Base-by-base conservation (phyloP, 148 eudicot species). In the Euryodendron excelsum region DNA sequence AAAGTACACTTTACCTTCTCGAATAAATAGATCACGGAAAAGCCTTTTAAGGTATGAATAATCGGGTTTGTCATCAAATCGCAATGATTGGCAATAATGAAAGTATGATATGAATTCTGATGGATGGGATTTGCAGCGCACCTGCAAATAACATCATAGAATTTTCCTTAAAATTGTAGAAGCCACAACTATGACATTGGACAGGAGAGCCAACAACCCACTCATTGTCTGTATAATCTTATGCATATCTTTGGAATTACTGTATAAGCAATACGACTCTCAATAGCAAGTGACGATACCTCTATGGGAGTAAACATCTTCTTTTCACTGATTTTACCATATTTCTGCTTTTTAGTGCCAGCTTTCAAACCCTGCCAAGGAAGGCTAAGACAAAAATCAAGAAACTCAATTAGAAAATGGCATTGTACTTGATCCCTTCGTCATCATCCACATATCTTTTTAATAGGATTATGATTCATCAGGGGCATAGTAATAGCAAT, bases 271-370 rank as follows among this genome's bases (percentile, higher is more conserved):
- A 41, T 41, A 8, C 33, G n/a, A 10, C 71, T 21, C 15, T 36
- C 31, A 23, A 11, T 2, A 25, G 3, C 63, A 21, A 10, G 12
- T 0, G 31, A 70, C 21, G 72, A 39, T 87, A 92, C 98, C 91
- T 94, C 98, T 78, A 94, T 88, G 2, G 98, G 92, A 31, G 98
- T 94, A 73, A 91, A 89, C 94, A 92, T 94, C 85, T 94, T 94
- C 88, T 92, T 94, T 79, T 94, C 98, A 88, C 97, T 92, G 70
- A 94, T 94, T 80, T 83, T 94, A 86, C 92, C 98, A 67, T 94
- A 94, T 81, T 94, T 94, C 87, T 94, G 98, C 90, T 92, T 94
- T 80, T 94, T 94, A 55, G 95, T 91, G 67, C 95, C 98, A 79
- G 98, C 91, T 52, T 23, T n/a, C n/a, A n/a, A n/a, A n/a, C n/a